Base-by-base conservation (phyloP, 2,329 filamentous ascomycete genomes). In the Graphium sp. region DNA sequence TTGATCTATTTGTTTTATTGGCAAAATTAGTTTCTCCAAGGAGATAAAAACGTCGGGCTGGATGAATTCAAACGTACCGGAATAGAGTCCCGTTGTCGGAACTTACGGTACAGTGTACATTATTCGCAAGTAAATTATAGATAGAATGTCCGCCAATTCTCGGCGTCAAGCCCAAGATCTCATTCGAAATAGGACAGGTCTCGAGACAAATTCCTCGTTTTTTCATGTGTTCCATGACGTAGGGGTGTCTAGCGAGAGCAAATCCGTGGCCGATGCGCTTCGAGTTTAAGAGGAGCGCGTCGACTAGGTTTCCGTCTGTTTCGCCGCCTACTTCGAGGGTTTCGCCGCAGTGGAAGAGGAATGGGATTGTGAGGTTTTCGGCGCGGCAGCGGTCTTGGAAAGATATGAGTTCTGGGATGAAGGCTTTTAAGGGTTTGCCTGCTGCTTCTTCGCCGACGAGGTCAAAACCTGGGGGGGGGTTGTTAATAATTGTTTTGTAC, bases 321-420 rank as follows among this genome's bases (percentile, higher is more conserved):
- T 70, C 64, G 15, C 60, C 62, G 21, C 74, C 76, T 7, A 65
- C 60, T 18, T 80, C 71, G 5, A 80, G 56, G 2, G 77, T 80
- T 51, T 84, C 78, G 15, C 77, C 78, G 37, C 77, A 81, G 49
- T 84, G 77, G 41, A 83, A 79, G 22, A 83, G 54, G 41, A 82
- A 80, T 0, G 77, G 77, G 3, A 83, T 76, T 0, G 70, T 57
- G 4, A 76, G 34, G 1, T 42, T 39, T 1, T 55, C 44, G 2
- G 37, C 32, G 5, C 49, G 41, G 48, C 74, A 80, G 1, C 56
- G 49, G 18, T 53, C 39, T 29, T 58, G 51, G 41, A 79, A 78
- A 2, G 55, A 52, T 4, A 73, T 48, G 6, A 81, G 58, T 35
- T 74, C 56, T 0, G 47, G 39, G 1, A 66, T 48, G 32, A 69